Base-by-base conservation (phyloP, 352 stramenopile species). In the Globisporangium heterothallicum region DNA sequence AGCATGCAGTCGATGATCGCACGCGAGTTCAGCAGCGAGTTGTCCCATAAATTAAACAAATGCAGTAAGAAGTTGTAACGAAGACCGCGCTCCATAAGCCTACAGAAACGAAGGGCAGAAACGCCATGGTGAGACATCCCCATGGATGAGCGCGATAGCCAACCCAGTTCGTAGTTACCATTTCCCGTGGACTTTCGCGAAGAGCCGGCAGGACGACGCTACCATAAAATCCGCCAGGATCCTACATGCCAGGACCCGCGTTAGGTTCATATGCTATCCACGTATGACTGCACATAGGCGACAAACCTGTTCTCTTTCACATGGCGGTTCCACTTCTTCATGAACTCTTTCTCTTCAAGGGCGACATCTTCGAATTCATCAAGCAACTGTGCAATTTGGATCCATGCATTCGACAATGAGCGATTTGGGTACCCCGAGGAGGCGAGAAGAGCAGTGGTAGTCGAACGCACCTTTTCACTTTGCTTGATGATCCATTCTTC, bases 291-390 rank as follows among this genome's bases (percentile, higher is more conserved):
- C n/a, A 10, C 6, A 10, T 16, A 38, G 5, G 32, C 1, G n/a
- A 66, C 57, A 36, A 51, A 91, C 79, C 70, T 80, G 53, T 86
- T 78, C 43, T 87, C 70, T 54, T 89, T 88, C 19, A 88, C 72
- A 47, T 92, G 81, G 42, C 82, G 82, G 61, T 94, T 94, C 84
- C 84, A 94, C 60, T 86, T 88, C 66, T 94, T 94, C 84, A 94
- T 94, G 50, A 94, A 90, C 47, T 90, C 80, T 47, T 93, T 93
- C 48, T 93, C 83, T 57, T 93, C 83, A 26, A 92, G 56, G 25
- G 84, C 75, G 1, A 95, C 84, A 41, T 95, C 84, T 55, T 95
- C 82, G 47, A 93, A 95, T 51, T 95, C 84, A 49, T 95, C 80
- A 22, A 95, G 50, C 54, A 95, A 73, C 76, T 86, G n/a, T 13